Evolutionary conservation across 805 yeast species (phyloP), one percentile per base, ranked within the genome.

Genomic region (Debaryomyces tyrocola): DNA sequence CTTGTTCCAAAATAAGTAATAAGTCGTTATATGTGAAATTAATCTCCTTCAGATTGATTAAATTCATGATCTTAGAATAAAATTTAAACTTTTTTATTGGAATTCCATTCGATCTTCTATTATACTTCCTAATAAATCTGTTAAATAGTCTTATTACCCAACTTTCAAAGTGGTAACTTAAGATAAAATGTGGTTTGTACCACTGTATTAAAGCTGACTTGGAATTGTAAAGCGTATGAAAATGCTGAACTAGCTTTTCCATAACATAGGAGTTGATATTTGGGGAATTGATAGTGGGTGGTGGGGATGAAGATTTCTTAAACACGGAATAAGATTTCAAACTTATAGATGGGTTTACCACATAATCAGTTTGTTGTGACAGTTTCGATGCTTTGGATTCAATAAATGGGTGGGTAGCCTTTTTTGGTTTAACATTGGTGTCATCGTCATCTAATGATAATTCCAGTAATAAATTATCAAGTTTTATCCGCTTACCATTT

Each of bases 111-210:
- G 40, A 34, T 24, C 43, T 38, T 36, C 39, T 43, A 49, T 67
- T 69, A 47, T 63, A 70, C 39, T 60, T 57, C 34, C 50, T 49
- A 4, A 68, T 52, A 50, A 70, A 73, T 20, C 56, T 41, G 50
- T 70, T 70, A 54, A 72, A 71, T 43, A 73, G 52, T 33, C 70
- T 52, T 11, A 64, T 41, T 9, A 62, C 55, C 77, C 77, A 73
- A 37, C 43, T 33, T 46, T 70, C 71, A 48, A 69, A 70, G 33
- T 56, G 59, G 24, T 52, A 54, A 2, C 56, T 48, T 12, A 72
- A 44, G 17, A 72, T 18, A 9, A 56, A 45, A n/a, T 51, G 42
- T n/a, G 58, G 60, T 45, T 56, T 59, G 44, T 58, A 60, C 58
- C 66, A 63, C 20, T 40, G 52, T 17, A 68, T 52, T 14, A 71